Percentiles rank a stretch among this genome's conserved stretches.
phyloP scores from a whole-genome alignment of 306 rosid species.

The Quercus glauca region DNA sequence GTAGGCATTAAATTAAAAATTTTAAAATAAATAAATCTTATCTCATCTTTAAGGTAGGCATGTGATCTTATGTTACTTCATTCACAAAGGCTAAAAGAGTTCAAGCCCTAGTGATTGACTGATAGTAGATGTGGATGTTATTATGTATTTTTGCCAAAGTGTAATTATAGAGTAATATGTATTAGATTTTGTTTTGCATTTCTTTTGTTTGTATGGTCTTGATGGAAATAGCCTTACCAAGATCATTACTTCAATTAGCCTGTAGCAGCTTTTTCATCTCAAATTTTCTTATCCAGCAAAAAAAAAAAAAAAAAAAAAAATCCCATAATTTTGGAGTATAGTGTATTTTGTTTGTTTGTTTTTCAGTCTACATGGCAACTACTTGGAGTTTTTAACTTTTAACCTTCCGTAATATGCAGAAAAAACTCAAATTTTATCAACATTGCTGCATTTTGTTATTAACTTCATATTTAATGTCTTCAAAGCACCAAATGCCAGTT shows the following conservation, averaged over 20 bases:
- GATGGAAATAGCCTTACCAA: slow-evolving; percentile 1
- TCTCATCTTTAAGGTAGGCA: too few relatives aligned
- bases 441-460: not conserved
- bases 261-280: not conserved
- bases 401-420: not conserved
- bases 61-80: too few relatives aligned
- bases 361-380: not conserved
- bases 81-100: too few relatives aligned
- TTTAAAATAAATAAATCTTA: too few relatives aligned
- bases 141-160: too few relatives aligned
- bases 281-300: not conserved
- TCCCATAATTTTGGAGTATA: not conserved
- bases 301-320: not conserved
- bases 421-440: not conserved
- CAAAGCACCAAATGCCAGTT: not conserved
- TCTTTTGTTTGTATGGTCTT: not conserved
- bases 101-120: too few relatives aligned
- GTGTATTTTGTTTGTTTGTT: not conserved
- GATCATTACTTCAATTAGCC: too few relatives aligned
- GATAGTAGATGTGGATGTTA: too few relatives aligned
- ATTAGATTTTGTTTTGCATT: slow-evolving; percentile 1
- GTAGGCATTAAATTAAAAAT: too few relatives aligned
- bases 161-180: too few relatives aligned
- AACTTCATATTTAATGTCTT: not conserved
- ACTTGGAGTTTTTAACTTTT: not conserved